Base-by-base conservation (phyloP, 1,284 basidiomycete species). In the Mycosarcoma mackinlayi region DNA sequence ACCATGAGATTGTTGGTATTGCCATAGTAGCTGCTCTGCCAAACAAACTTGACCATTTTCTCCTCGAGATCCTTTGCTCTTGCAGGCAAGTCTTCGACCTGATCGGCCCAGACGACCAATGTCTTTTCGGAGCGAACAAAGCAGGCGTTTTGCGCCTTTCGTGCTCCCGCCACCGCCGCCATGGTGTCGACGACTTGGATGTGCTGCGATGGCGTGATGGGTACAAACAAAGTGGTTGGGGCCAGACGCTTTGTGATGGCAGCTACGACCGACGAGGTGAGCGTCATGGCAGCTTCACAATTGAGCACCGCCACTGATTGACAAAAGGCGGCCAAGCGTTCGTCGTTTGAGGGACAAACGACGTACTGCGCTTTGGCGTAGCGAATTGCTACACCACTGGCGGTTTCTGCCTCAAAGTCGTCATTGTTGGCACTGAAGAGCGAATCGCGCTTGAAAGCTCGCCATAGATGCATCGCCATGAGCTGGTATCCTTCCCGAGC, bases 91-190 rank as follows among this genome's bases (percentile, higher is more conserved):
- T 55, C 40, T 40, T 72, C 89, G 50, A 92, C 86, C 72, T 88
- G 85, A 80, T 92, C 91, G 8, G 89, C 87, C 91, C 91, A 93
- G 35, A 90, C 86, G 41, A 91, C 85, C 35, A 92, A 84, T 14
- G 90, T 88, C 25, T 88, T 87, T 73, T 92, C 90, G 76, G 89
- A 88, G 34, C 91, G 88, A 60, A 92, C 87, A 83, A 93, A 92
- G 19, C 91, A 91, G n/a, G 88, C 91, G 64, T 90, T 90, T 76
- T 92, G 91, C 71, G 92, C 90, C 83, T 91, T 91, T 77, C 92
- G 88, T 1, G 90, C 91, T 21, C 86, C 85, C 5, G 88, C 87
- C 4, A 92, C 85, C 64, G 87, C 85, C 41, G 82, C 79, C 77
- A 92, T 88, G 23, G 85, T 86, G 55, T 90, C 60, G 44, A 75